A percentile compares a stretch with the other conserved stretches of the same genome.
phyloP scores from a whole-genome alignment of 495 filamentous ascomycete genomes.

The Penicillium mononematosum region DNA sequence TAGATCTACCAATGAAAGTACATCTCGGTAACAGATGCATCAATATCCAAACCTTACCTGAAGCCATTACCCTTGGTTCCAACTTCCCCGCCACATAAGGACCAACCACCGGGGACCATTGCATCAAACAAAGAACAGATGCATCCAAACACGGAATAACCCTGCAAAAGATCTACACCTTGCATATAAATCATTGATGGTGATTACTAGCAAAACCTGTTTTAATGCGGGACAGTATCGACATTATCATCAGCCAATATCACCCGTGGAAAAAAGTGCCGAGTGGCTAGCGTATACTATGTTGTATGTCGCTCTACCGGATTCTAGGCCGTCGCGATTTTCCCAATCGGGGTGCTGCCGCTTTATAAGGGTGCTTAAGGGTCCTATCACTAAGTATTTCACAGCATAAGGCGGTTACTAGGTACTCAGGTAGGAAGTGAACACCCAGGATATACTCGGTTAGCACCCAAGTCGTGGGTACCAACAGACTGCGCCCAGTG shows the following conservation, averaged over 20 bases:
- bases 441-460: too few relatives aligned
- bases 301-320: background rate
- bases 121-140: constrained; percentile 7
- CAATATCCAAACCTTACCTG: constrained; percentile 10
- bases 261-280: background rate
- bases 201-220: constrained; percentile 17
- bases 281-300: background rate
- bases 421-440: too few relatives aligned
- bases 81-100: background rate
- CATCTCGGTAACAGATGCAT: background rate
- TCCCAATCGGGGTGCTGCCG: background rate
- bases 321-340: background rate
- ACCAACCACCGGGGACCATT: too few relatives aligned
- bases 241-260: constrained; percentile 2
- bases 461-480: too few relatives aligned
- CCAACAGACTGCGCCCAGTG: too few relatives aligned
- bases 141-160: constrained; percentile 18
- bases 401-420: background rate
- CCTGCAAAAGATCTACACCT: constrained; percentile 27
- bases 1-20: constrained; percentile 8
- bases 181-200: constrained; percentile 18
- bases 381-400: background rate
- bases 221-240: background rate
- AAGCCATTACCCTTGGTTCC: background rate
- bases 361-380: background rate